Conservation (phyloP, 2,329 filamentous ascomycete species). For the Claviceps fusiformis region DNA sequence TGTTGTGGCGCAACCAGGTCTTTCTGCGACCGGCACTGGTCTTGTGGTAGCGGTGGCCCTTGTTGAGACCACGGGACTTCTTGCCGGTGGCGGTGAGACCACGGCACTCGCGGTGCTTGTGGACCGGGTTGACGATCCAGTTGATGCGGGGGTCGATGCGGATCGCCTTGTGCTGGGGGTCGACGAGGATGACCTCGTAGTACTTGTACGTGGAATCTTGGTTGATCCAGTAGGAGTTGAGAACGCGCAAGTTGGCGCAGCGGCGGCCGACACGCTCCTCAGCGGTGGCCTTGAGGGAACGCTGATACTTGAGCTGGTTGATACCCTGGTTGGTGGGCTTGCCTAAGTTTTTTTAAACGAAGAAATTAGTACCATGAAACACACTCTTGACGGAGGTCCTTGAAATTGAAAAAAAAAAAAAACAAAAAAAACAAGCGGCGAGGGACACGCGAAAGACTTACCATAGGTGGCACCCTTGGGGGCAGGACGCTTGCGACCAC, state of each 20-base stretch:
- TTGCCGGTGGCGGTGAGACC: constrained; percentile 98
- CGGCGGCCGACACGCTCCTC: constrained; percentile 99
- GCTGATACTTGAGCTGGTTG: constrained; percentile 99
- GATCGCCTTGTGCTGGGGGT: constrained; percentile 99
- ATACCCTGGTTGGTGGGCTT: constrained; percentile 99
- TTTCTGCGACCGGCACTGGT: constrained; percentile 93
- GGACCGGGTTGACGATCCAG: constrained; percentile 99
- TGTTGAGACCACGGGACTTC: constrained; percentile 98
- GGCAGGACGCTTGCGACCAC: constrained; percentile 94
- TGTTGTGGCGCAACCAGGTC: constrained; percentile 99
- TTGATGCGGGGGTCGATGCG: constrained; percentile 98
- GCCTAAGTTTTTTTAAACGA: constrained; percentile 40
- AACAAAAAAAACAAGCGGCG: neutral
- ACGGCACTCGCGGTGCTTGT: constrained; percentile 99
- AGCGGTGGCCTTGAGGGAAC: constrained; percentile 91
- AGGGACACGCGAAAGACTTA: constrained; percentile 26
- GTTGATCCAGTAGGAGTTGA: constrained; percentile 99
- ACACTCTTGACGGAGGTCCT: too few relatives aligned
- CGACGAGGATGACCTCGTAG: constrained; percentile 99
- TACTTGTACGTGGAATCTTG: constrained; percentile 99
- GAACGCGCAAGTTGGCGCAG: constrained; percentile 96
- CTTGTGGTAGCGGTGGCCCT: constrained; percentile 99
- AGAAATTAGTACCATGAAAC: neutral
- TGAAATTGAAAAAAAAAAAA: too few relatives aligned
- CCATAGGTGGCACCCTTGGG: constrained; percentile 98